Percentiles rank a stretch among this genome's conserved stretches.
These are phyloP conservation scores for Lyophyllum semitale DNA, from an alignment of 768 basidiomycete species.

Conservation along the genomic window DNA sequence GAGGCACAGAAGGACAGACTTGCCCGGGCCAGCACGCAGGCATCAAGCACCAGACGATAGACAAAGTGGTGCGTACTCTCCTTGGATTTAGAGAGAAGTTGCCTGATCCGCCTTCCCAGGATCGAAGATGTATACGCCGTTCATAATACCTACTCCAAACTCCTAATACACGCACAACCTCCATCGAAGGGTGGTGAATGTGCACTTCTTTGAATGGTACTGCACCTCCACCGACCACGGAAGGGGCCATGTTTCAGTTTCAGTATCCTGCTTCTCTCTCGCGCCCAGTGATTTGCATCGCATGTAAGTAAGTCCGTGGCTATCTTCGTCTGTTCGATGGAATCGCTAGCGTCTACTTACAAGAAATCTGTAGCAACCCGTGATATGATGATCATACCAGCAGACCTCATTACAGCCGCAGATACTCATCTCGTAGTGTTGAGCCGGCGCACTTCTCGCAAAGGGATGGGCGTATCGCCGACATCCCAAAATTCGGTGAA, in stretches of 20 bases:
- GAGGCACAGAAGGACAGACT: constrained; percentile 78
- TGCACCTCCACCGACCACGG: neutral
- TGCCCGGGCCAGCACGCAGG: constrained; percentile 42
- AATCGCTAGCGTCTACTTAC: neutral
- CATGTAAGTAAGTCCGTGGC: neutral
- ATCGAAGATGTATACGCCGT: no score
- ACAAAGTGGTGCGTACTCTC: constrained; percentile 3
- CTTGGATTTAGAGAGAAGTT: neutral
- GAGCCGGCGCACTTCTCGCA: neutral
- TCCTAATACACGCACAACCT: neutral
- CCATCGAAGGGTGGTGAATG: neutral
- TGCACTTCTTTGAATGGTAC: no score
- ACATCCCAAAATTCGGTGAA: neutral
- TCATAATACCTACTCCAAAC: neutral
- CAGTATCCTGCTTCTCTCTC: neutral
- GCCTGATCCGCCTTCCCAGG: constrained; percentile 1
- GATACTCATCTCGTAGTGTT: neutral
- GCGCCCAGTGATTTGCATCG: neutral
- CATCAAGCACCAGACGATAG: constrained; percentile 32
- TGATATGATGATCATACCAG: neutral
- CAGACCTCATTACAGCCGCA: neutral
- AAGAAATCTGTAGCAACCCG: neutral
- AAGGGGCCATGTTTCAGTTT: neutral
- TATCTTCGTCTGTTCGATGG: neutral
- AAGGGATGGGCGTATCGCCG: neutral